Percentiles rank a stretch among this genome's conserved stretches.
Evolutionary conservation across 805 yeast species (phyloP).

Genomic region (Saturnispora halmiae): DNA sequence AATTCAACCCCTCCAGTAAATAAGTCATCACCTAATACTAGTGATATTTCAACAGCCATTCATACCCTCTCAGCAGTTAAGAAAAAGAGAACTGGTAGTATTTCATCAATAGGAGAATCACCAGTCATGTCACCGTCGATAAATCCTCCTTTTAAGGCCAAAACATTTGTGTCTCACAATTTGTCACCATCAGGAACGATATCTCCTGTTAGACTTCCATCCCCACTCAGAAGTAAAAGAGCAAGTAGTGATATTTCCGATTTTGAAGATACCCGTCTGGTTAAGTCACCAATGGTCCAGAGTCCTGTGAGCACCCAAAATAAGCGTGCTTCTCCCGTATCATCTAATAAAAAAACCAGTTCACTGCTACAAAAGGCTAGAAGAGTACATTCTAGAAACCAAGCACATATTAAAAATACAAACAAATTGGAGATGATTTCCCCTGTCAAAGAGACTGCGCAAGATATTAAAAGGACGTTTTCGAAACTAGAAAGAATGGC

Average conservation of each 20-base stretch:
- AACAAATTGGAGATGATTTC: conserved; percentile 1
- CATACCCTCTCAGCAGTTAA: conserved; percentile 2
- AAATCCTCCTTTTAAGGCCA: neutral
- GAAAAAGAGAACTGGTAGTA: conserved; percentile 4
- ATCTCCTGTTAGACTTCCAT: neutral
- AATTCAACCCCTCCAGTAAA: neutral
- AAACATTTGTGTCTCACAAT: neutral
- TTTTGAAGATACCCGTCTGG: neutral
- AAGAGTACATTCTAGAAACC: conserved; percentile 6
- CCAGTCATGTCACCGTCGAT: neutral
- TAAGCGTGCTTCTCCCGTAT: neutral
- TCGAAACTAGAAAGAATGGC: conserved; percentile 2
- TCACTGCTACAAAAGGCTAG: conserved; percentile 8
- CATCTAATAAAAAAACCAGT: conserved; percentile 1
- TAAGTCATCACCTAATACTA: no score
- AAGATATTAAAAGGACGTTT: conserved; percentile 5
- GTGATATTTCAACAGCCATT: conserved; percentile 4
- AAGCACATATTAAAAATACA: conserved; percentile 4
- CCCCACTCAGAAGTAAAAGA: conserved; percentile 6
- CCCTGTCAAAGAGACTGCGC: neutral
- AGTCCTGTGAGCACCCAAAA: neutral
- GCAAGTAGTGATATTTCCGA: neutral
- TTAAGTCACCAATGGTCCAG: neutral
- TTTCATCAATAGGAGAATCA: neutral
- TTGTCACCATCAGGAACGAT: neutral